These are phyloP conservation scores for Candida cerambycidarum DNA, from an alignment of 805 yeast genomes.

Conservation along the genomic window DNA sequence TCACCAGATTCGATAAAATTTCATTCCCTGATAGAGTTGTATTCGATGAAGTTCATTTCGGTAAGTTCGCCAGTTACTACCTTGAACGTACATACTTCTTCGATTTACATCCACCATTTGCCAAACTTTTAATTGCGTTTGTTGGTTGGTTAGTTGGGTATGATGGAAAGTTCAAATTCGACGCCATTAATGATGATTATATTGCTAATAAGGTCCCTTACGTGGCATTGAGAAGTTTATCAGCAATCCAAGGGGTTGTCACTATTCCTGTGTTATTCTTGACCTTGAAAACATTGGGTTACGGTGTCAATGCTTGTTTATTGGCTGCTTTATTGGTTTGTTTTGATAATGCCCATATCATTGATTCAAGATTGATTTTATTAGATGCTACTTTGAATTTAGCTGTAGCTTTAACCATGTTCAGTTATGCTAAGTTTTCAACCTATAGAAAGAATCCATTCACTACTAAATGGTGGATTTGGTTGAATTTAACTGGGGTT, in stretches of 20 bases:
- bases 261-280: conserved; percentile 82
- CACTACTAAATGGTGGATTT: conserved; percentile 73
- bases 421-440: conserved; percentile 76
- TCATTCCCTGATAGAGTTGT: conserved; percentile 73
- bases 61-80: conserved; percentile 82
- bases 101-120: conserved; percentile 98
- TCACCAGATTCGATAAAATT: conserved; percentile 60
- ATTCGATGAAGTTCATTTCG: conserved; percentile 86
- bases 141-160: conserved; percentile 89
- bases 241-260: conserved; percentile 77
- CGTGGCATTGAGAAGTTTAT: conserved; percentile 73
- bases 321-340: conserved; percentile 74
- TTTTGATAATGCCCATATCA: conserved; percentile 86
- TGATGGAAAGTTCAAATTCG: conserved; percentile 90
- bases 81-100: conserved; percentile 88
- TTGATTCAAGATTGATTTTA: conserved; percentile 86
- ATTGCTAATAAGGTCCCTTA: conserved; percentile 80
- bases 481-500: conserved; percentile 84
- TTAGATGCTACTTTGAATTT: conserved; percentile 87
- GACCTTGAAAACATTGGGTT: conserved; percentile 83
- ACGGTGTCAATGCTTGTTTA: conserved; percentile 74
- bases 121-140: conserved; percentile 85
- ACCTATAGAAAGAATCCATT: conserved; percentile 66
- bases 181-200: conserved; percentile 82
- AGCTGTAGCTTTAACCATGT: conserved; percentile 79